Evolutionary conservation across 1,284 basidiomycete genomes (phyloP).

Genomic region (Xerocomus cyaneibrunnescens): DNA sequence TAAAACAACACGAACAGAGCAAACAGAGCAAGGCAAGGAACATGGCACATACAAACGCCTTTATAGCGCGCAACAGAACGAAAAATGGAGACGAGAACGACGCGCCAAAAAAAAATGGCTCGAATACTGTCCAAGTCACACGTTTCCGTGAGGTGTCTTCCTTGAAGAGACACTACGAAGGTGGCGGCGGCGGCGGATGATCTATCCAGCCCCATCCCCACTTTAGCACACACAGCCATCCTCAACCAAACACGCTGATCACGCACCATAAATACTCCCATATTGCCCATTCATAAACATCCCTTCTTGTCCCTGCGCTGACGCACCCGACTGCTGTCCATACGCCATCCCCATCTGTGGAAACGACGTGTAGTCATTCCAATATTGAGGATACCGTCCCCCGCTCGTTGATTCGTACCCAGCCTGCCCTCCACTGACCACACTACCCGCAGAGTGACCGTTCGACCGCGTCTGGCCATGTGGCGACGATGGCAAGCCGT

Average conservation of each 20-base stretch:
- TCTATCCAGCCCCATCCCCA: slow-evolving; percentile 11
- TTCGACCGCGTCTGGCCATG: slow-evolving; percentile 21
- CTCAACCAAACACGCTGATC: not conserved
- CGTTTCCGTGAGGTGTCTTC: not conserved
- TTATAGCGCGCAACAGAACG: no score
- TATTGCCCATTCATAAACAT: slow-evolving; percentile 28
- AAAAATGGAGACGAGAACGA: no score
- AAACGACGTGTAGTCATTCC: slow-evolving; percentile 61
- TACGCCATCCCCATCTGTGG: slow-evolving; percentile 54
- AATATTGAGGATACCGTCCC: slow-evolving; percentile 52
- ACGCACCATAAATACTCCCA: slow-evolving; percentile 30
- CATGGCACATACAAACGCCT: not conserved
- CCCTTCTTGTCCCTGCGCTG: slow-evolving; percentile 22
- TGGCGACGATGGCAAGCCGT: slow-evolving; percentile 20
- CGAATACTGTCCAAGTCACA: not conserved
- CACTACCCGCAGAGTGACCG: slow-evolving; percentile 9
- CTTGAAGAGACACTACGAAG: slow-evolving; percentile 11
- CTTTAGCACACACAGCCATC: not conserved
- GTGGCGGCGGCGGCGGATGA: slow-evolving; percentile 10
- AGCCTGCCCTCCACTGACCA: slow-evolving; percentile 9
- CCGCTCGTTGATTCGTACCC: slow-evolving; percentile 24
- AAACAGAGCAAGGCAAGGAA: no score
- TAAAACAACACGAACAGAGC: no score
- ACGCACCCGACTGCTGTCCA: slow-evolving; percentile 15
- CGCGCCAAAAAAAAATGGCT: no score